Evolutionary conservation across 2,329 filamentous ascomycete species (phyloP).

Genomic region (Periconia macrospinosa): DNA sequence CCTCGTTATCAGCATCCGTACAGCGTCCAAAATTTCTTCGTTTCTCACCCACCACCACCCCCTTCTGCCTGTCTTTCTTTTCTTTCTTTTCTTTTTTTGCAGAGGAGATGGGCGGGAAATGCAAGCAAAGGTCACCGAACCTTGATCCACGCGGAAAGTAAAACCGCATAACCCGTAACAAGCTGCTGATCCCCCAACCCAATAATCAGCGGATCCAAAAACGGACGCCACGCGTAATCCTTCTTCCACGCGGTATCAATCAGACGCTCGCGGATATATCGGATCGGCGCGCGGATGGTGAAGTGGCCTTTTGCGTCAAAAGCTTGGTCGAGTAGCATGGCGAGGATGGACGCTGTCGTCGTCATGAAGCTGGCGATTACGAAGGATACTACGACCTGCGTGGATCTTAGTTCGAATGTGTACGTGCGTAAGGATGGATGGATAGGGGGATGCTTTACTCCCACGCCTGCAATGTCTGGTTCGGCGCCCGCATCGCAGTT

Average conservation of each 20-base stretch:
- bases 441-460: slow-evolving; percentile 11
- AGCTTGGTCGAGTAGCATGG: slow-evolving; percentile 35
- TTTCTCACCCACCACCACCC: neutral
- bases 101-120: too few species aligned
- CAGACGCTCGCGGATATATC: slow-evolving; percentile 25
- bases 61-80: too few species aligned
- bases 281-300: slow-evolving; percentile 18
- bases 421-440: too few species aligned
- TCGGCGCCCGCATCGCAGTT: slow-evolving; percentile 27
- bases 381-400: slow-evolving; percentile 34
- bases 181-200: slow-evolving; percentile 36
- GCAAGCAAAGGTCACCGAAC: too few species aligned
- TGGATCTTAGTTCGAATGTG: neutral
- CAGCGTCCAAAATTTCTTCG: too few species aligned
- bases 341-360: slow-evolving; percentile 31
- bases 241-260: slow-evolving; percentile 32
- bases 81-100: neutral
- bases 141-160: slow-evolving; percentile 37
- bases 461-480: slow-evolving; percentile 33
- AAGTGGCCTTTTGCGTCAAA: slow-evolving; percentile 30
- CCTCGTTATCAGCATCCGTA: too few species aligned
- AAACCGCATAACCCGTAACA: slow-evolving; percentile 33
- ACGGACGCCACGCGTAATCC: slow-evolving; percentile 32
- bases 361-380: slow-evolving; percentile 34
- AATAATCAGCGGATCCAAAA: slow-evolving; percentile 35